A percentile compares a stretch with the other conserved stretches of the same genome.
phyloP scores from a whole-genome alignment of 192 early-diverging fungal species.

The Coemansia sp. region DNA sequence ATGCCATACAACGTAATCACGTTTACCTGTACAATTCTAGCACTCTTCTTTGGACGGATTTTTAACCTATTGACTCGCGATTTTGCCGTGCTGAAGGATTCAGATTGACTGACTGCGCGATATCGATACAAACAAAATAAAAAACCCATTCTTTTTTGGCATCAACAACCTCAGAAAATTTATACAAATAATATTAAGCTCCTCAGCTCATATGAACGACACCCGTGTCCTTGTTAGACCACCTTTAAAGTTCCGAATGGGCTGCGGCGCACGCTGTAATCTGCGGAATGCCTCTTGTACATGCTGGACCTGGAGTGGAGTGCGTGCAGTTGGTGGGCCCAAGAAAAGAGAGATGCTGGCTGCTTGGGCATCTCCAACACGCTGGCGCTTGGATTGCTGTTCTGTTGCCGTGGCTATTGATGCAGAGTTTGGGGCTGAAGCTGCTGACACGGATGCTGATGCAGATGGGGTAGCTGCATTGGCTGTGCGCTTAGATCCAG shows the following conservation, averaged over 20 bases:
- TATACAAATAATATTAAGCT: not conserved
- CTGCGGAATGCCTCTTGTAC: slow-evolving; percentile 93
- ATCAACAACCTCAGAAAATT: not conserved
- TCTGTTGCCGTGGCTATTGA: slow-evolving; percentile 9
- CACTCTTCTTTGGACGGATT: slow-evolving; percentile 92
- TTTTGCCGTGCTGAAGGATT: slow-evolving; percentile 50
- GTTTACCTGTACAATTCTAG: slow-evolving; percentile 92
- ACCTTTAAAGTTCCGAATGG: slow-evolving; percentile 75
- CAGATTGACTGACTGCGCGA: not conserved
- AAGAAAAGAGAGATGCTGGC: slow-evolving; percentile 69
- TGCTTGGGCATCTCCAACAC: slow-evolving; percentile 15
- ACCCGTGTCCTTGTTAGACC: slow-evolving; percentile 71
- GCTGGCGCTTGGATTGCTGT: slow-evolving; percentile 33
- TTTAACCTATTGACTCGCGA: slow-evolving; percentile 80
- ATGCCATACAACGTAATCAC: slow-evolving; percentile 99
- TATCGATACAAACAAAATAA: not conserved
- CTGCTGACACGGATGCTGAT: not conserved
- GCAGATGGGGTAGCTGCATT: slow-evolving; percentile 7
- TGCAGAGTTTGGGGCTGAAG: not conserved
- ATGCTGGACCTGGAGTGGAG: slow-evolving; percentile 79
- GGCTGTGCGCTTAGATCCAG: slow-evolving; percentile 17
- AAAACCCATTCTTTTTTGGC: too few relatives aligned
- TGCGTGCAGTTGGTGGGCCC: slow-evolving; percentile 73
- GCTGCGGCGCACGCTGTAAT: slow-evolving; percentile 72
- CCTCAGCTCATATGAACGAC: slow-evolving; percentile 60